Percentiles rank a stretch among this genome's conserved stretches.
phyloP scores from a whole-genome alignment of 2,329 filamentous ascomycete species.

The Sporothrix dimorphospora region DNA sequence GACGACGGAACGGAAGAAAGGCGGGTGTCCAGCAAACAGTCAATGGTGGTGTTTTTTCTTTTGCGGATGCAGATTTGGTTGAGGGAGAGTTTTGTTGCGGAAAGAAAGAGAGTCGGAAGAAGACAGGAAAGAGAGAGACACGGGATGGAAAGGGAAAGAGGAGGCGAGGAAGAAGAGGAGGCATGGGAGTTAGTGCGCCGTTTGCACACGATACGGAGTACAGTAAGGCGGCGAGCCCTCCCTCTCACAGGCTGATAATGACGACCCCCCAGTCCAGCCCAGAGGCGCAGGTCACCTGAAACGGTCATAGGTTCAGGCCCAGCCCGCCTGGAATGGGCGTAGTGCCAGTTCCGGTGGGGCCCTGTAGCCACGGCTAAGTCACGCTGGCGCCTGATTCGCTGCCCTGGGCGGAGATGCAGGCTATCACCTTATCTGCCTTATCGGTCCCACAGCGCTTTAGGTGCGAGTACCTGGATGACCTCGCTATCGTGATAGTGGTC shows the following conservation, averaged over 20 bases:
- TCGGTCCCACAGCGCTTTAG: constrained; percentile 8
- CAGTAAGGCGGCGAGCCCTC: background rate
- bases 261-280: background rate
- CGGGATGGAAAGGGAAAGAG: constrained; percentile 5
- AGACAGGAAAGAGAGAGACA: background rate
- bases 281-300: constrained; percentile 24
- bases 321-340: constrained; percentile 3
- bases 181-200: background rate
- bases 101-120: background rate
- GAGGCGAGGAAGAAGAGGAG: background rate
- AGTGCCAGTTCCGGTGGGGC: background rate
- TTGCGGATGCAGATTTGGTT: background rate
- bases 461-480: constrained; percentile 14
- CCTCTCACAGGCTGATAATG: background rate
- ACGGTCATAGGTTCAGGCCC: constrained; percentile 11
- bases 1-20: background rate
- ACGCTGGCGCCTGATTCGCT: constrained; percentile 12
- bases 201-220: background rate
- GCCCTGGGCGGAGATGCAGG: background rate
- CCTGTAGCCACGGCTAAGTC: background rate
- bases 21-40: background rate
- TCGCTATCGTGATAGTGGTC: background rate
- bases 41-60: background rate
- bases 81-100: background rate
- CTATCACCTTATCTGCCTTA: constrained; percentile 5